Evolutionary conservation across 257 asterid species (phyloP).

Genomic region (Haberlea rhodopensis): DNA sequence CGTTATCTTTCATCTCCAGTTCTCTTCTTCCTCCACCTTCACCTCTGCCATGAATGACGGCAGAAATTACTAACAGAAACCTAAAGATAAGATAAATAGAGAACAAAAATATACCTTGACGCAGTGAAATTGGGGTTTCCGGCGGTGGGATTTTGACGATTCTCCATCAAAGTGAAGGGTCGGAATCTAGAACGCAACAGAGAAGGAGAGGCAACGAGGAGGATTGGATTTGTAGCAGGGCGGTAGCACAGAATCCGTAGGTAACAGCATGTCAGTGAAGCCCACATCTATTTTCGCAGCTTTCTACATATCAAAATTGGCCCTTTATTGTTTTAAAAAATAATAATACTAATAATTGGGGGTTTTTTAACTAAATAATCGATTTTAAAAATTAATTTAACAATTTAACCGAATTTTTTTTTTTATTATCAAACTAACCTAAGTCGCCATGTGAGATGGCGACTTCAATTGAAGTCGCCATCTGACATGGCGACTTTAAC

Average conservation of each 20-base stretch:
- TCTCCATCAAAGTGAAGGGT: conserved; percentile 44
- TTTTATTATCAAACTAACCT: too few species aligned
- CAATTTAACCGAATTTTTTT: too few species aligned
- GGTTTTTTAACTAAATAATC: too few species aligned
- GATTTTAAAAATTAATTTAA: too few species aligned
- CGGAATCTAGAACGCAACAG: conserved; percentile 23
- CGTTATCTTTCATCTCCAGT: conserved; percentile 34
- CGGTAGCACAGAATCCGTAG: conserved; percentile 40
- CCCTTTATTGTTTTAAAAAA: too few species aligned
- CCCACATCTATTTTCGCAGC: conserved; percentile 32
- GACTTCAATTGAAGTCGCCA: too few species aligned
- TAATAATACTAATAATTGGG: too few species aligned
- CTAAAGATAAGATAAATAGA: background rate
- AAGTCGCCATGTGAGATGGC: too few species aligned
- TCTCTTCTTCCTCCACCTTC: conserved; percentile 48
- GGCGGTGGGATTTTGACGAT: conserved; percentile 15
- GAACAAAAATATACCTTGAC: conserved; percentile 36
- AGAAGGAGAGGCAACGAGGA: conserved; percentile 24
- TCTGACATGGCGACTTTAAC: too few species aligned
- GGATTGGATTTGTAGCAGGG: conserved; percentile 25
- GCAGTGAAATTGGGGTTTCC: conserved; percentile 40
- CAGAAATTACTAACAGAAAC: background rate
- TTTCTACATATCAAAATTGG: too few species aligned
- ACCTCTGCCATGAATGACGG: conserved; percentile 29
- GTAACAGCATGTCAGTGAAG: conserved; percentile 22